phyloP scores from a whole-genome alignment of 495 filamentous ascomycete genomes.

The Penicillium bovifimosum region DNA sequence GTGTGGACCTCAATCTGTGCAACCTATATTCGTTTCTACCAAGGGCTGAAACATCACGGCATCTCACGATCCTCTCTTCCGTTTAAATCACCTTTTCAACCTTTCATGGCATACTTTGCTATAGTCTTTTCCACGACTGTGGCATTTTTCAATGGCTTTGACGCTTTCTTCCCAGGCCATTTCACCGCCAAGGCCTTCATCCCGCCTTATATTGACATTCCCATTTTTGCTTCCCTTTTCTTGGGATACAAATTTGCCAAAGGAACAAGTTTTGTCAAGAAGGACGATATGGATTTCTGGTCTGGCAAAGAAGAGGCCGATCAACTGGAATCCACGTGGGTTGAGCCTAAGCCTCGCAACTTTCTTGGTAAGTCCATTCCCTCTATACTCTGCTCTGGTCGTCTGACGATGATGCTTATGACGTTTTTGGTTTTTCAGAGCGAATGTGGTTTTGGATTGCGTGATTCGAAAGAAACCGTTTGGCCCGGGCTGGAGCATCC shows the following conservation, averaged over 20 bases:
- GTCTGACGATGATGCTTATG: background rate
- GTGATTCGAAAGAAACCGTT: background rate
- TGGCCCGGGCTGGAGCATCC: background rate
- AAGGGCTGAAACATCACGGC: conserved; percentile 43
- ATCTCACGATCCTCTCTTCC: conserved; percentile 41
- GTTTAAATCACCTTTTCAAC: conserved; percentile 47
- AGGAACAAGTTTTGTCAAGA: conserved; percentile 47
- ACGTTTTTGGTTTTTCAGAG: background rate
- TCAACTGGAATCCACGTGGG: conserved; percentile 16
- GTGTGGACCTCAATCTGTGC: conserved; percentile 51
- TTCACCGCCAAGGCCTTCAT: conserved; percentile 30
- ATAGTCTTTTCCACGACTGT: conserved; percentile 46
- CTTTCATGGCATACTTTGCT: conserved; percentile 44
- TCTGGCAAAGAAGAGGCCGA: conserved; percentile 34
- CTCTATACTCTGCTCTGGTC: too few relatives aligned
- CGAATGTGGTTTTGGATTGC: conserved; percentile 3
- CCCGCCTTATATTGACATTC: conserved; percentile 43
- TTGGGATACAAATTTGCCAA: conserved; percentile 50
- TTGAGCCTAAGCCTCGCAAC: conserved; percentile 20
- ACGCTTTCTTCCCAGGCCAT: conserved; percentile 51
- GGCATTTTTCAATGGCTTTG: conserved; percentile 53
- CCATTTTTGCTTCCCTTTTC: conserved; percentile 47
- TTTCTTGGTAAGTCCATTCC: conserved; percentile 15
- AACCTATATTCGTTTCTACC: conserved; percentile 51
- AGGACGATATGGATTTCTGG: conserved; percentile 39